Evolutionary conservation across 1,284 basidiomycete genomes (phyloP).

Genomic region (Tilletia indica): DNA sequence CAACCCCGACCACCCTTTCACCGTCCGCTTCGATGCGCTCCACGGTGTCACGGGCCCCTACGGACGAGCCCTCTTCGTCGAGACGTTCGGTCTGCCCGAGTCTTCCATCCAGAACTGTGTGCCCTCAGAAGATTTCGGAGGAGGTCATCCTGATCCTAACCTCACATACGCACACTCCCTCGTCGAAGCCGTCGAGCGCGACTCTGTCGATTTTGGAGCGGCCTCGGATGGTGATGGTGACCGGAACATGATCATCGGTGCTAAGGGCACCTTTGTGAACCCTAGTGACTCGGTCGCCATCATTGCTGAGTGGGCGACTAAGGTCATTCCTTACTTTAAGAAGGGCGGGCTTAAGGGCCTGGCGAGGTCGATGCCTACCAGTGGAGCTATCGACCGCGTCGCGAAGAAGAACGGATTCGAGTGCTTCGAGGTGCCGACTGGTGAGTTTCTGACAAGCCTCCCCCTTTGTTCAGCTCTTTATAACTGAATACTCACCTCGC

Average conservation of each 20-base stretch:
- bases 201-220: constrained; percentile 87
- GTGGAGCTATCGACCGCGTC: constrained; percentile 92
- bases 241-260: constrained; percentile 98
- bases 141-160: constrained; percentile 97
- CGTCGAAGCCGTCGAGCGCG: constrained; percentile 84
- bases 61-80: constrained; percentile 81
- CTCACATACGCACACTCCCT: constrained; percentile 93
- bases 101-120: constrained; percentile 85
- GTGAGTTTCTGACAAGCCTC: constrained; percentile 4
- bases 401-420: constrained; percentile 91
- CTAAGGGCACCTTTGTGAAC: constrained; percentile 90
- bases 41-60: constrained; percentile 98
- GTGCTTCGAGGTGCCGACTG: constrained; percentile 94
- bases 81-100: constrained; percentile 76
- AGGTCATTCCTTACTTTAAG: constrained; percentile 94
- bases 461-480: background rate
- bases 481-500: no score
- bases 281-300: constrained; percentile 96
- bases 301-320: constrained; percentile 92
- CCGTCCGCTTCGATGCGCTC: constrained; percentile 91
- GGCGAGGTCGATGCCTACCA: constrained; percentile 94
- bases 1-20: constrained; percentile 62
- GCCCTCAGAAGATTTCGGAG: constrained; percentile 90
- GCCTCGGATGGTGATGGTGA: constrained; percentile 97
- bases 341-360: constrained; percentile 86